Conservation (phyloP, 768 basidiomycete species). For the Fomitopsis pulvina region DNA sequence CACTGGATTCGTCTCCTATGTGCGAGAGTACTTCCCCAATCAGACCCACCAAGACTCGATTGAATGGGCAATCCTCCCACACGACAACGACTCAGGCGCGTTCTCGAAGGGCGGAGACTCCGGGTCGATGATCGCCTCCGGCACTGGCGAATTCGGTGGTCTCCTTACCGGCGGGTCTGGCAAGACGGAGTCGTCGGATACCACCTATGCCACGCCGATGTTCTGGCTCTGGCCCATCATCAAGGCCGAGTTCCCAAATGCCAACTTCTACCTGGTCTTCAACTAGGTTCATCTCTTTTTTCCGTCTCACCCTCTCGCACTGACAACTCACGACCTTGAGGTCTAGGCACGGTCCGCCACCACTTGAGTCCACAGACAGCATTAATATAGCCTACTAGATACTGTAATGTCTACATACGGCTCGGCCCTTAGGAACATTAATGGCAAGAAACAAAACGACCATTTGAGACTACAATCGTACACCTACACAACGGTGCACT, state of each 20-base stretch:
- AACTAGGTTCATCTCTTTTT: neutral
- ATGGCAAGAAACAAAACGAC: no score
- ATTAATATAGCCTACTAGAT: no score
- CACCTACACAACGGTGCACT: no score
- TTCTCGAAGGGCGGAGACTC: constrained; percentile 37
- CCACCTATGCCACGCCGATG: constrained; percentile 24
- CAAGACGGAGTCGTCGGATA: constrained; percentile 5
- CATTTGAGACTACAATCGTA: no score
- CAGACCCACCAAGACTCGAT: constrained; percentile 8
- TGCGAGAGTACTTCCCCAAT: constrained; percentile 13
- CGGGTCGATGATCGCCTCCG: constrained; percentile 24
- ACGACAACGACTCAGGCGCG: constrained; percentile 19
- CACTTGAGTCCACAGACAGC: no score
- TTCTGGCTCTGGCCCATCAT: constrained; percentile 8
- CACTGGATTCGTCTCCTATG: constrained; percentile 16
- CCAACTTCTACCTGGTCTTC: neutral
- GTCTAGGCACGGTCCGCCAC: no score
- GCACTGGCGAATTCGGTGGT: constrained; percentile 21
- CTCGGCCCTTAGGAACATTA: no score
- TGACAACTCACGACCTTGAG: neutral
- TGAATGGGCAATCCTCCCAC: constrained; percentile 12
- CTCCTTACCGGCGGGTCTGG: constrained; percentile 20
- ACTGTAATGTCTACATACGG: no score
- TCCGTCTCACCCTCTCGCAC: neutral
- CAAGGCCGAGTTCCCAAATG: constrained; percentile 6